Conservation (phyloP, 768 basidiomycete species). For the Rickenella mellea region DNA sequence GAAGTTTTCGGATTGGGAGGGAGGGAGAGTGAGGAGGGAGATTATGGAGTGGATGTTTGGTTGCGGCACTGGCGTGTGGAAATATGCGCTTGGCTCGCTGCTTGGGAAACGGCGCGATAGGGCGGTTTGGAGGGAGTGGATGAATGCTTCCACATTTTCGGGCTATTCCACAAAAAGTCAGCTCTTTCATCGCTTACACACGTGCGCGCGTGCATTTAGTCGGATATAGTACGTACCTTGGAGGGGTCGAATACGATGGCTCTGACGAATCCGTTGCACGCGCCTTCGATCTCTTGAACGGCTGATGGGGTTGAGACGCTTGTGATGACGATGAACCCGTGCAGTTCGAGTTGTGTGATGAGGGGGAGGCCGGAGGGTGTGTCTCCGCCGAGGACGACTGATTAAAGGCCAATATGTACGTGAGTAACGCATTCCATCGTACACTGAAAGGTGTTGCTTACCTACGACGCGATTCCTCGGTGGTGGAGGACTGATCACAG, state of each 20-base stretch:
- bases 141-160: constrained; percentile 61
- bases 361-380: constrained; percentile 61
- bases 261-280: constrained; percentile 66
- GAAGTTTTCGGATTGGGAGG: too few species aligned
- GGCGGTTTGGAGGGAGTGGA: constrained; percentile 72
- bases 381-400: constrained; percentile 83
- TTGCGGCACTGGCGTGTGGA: constrained; percentile 41
- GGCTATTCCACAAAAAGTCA: too few species aligned
- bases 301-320: constrained; percentile 66
- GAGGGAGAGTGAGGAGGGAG: constrained; percentile 60
- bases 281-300: constrained; percentile 51
- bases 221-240: constrained; percentile 40
- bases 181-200: too few species aligned
- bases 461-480: too few species aligned
- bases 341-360: constrained; percentile 62
- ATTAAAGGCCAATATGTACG: too few species aligned
- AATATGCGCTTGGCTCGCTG: constrained; percentile 64
- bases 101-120: constrained; percentile 79
- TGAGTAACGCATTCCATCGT: too few species aligned
- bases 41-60: constrained; percentile 73
- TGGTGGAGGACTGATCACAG: too few species aligned
- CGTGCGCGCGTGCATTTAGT: not conserved
- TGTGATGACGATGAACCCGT: constrained; percentile 76
- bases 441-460: too few species aligned
- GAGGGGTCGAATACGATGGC: constrained; percentile 74